Evolutionary conservation across 2,329 filamentous ascomycete genomes (phyloP).

Genomic region (Fusarium nodosum): DNA sequence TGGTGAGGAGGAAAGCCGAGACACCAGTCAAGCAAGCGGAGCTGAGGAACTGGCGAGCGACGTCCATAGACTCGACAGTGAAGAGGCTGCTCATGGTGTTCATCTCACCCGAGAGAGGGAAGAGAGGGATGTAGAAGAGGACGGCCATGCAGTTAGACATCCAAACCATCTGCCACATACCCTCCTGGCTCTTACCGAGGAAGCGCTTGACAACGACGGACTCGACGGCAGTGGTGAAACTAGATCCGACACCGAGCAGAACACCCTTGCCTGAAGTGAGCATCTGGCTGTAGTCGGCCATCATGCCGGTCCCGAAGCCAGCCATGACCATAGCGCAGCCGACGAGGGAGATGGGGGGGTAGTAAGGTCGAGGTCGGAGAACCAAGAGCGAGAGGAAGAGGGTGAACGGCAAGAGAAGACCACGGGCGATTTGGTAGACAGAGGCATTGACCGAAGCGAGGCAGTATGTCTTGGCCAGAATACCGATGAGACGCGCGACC

Average conservation of each 20-base stretch:
- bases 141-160: conserved; percentile 49
- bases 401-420: conserved; percentile 47
- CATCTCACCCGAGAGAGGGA: conserved; percentile 47
- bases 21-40: conserved; percentile 44
- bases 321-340: conserved; percentile 50
- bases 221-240: conserved; percentile 48
- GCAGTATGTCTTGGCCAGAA: conserved; percentile 50
- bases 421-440: conserved; percentile 49
- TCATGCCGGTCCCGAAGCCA: conserved; percentile 48
- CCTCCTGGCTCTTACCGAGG: conserved; percentile 48
- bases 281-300: conserved; percentile 50
- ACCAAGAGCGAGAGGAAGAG: conserved; percentile 48
- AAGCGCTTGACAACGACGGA: conserved; percentile 48
- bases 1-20: conserved; percentile 48
- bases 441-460: conserved; percentile 50
- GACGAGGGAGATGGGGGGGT: conserved; percentile 47
- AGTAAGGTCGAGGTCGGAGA: conserved; percentile 48
- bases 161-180: conserved; percentile 51
- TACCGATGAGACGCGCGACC: conserved; percentile 46
- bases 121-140: conserved; percentile 47
- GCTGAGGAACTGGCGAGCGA: conserved; percentile 43
- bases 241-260: conserved; percentile 46
- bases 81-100: conserved; percentile 40
- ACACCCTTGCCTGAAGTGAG: conserved; percentile 48
- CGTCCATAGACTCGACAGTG: conserved; percentile 30